phyloP scores from a whole-genome alignment of 331 rosid genomes.

The Malus hybrid region DNA sequence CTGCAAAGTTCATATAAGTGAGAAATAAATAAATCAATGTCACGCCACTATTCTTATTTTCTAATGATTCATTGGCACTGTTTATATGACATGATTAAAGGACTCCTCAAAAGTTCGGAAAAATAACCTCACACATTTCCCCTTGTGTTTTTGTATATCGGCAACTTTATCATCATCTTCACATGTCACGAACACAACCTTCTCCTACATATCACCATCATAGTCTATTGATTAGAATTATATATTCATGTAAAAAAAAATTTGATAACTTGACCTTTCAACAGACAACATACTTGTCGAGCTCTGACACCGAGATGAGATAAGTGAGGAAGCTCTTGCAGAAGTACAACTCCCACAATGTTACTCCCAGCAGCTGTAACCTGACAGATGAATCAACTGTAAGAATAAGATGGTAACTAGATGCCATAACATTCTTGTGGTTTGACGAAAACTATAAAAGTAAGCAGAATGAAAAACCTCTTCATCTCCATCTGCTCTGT shows the following conservation, averaged over 20 bases:
- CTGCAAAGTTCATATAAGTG: conserved; percentile 31
- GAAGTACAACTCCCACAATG: conserved; percentile 80
- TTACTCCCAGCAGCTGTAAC: conserved; percentile 86
- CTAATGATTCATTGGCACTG: not conserved
- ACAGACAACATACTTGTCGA: conserved; percentile 64
- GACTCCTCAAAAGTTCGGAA: not conserved
- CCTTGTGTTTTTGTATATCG: conserved; percentile 47
- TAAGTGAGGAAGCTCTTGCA: conserved; percentile 95
- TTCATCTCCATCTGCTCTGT: conserved; percentile 95
- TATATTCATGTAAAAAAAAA: conserved; percentile 3
- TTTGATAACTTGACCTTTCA: conserved; percentile 4
- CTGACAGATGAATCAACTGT: conserved; percentile 37
- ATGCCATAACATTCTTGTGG: not conserved
- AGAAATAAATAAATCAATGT: conserved; percentile 12
- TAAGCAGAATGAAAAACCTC: conserved; percentile 47
- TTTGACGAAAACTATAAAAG: not conserved
- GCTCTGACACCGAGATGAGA: conserved; percentile 99
- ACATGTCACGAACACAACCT: conserved; percentile 88
- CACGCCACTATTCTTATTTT: not conserved
- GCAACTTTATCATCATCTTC: conserved; percentile 74
- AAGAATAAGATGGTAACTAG: conserved; percentile 3
- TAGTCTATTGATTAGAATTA: conserved; percentile 8
- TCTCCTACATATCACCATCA: conserved; percentile 59
- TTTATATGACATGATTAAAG: not conserved
- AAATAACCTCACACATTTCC: conserved; percentile 59